These are phyloP conservation scores for Auricularia heimuer DNA, from an alignment of 768 basidiomycete genomes.

Conservation along the genomic window DNA sequence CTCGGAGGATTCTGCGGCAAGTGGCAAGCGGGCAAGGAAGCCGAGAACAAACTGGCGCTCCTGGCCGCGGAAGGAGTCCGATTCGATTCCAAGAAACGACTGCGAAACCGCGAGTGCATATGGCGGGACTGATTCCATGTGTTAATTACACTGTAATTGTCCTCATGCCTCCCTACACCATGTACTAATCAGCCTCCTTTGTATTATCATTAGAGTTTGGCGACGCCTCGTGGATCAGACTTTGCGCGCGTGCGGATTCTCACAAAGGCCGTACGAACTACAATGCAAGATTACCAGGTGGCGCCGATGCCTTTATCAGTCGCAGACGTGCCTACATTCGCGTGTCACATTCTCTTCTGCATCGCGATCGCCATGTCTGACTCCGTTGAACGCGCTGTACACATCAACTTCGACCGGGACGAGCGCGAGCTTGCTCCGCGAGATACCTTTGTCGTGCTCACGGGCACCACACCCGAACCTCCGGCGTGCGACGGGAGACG, in stretches of 20 bases:
- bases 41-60: constrained; percentile 37
- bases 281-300: not conserved
- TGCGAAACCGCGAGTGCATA: not conserved
- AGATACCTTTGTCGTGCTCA: not conserved
- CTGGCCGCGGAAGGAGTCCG: constrained; percentile 43
- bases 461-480: not conserved
- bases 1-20: constrained; percentile 58
- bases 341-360: not conserved
- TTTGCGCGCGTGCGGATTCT: too few species aligned
- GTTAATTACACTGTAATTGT: too few species aligned
- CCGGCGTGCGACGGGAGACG: not conserved
- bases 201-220: too few species aligned
- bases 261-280: not conserved
- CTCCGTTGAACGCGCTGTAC: not conserved
- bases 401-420: not conserved
- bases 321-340: not conserved
- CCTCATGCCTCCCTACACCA: too few species aligned
- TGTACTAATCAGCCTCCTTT: too few species aligned
- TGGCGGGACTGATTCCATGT: not conserved
- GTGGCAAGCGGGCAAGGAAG: constrained; percentile 34
- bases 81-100: constrained; percentile 20
- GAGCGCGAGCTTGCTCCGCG: not conserved
- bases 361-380: not conserved
- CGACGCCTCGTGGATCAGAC: too few species aligned
- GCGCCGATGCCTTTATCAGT: not conserved